Conservation (phyloP, 2,329 filamentous ascomycete species). For the Fusarium longipes region DNA sequence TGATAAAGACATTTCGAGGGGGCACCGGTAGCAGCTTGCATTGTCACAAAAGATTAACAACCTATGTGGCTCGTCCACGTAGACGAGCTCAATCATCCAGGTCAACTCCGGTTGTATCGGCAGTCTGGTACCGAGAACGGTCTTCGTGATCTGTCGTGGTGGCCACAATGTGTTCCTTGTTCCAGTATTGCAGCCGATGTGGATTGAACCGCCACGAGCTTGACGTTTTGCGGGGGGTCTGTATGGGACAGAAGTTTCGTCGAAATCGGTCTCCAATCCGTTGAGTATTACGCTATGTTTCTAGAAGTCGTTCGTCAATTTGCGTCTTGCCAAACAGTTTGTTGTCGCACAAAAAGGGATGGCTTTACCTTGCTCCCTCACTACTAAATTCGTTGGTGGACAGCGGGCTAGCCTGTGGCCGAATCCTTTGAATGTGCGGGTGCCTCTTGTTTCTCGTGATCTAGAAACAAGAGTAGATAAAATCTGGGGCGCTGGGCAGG, state of each 20-base stretch:
- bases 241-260: neutral
- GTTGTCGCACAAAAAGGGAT: neutral
- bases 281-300: too few species aligned
- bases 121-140: neutral
- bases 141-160: neutral
- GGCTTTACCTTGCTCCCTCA: neutral
- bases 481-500: neutral
- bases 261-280: rapidly evolving
- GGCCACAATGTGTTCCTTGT: neutral
- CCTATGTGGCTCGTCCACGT: neutral
- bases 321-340: neutral
- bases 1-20: neutral
- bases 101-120: neutral
- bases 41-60: neutral
- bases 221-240: neutral
- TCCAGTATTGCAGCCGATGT: neutral
- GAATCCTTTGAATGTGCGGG: neutral
- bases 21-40: neutral
- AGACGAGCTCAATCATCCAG: neutral
- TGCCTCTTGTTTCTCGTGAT: neutral
- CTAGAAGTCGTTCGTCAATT: neutral
- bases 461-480: neutral
- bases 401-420: too few species aligned
- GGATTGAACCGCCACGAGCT: neutral
- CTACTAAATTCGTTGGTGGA: neutral